Conservation (phyloP, 495 filamentous ascomycete genomes). For the Talaromyces ruber region DNA sequence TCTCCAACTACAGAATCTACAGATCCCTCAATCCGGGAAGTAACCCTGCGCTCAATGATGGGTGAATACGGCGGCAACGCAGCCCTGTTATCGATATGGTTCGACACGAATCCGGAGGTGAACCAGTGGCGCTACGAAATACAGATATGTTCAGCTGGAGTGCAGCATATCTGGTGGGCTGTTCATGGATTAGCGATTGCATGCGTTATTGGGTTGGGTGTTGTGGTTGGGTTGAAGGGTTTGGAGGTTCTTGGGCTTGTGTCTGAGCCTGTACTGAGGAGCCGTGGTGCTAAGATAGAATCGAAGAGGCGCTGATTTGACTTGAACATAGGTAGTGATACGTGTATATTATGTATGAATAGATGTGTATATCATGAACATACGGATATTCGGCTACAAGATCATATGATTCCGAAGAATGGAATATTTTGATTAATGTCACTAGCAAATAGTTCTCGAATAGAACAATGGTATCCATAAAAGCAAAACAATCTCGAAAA, state of each 20-base stretch:
- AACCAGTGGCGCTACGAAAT: constrained; percentile 76
- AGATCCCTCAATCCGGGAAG: constrained; percentile 58
- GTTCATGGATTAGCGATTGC: constrained; percentile 67
- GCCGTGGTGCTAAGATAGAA: not conserved
- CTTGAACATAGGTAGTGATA: not conserved
- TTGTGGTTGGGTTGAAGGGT: not conserved
- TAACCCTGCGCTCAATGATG: constrained; percentile 99
- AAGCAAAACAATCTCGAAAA: not conserved
- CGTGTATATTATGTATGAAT: not conserved
- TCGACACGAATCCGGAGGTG: constrained; percentile 46
- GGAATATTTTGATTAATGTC: not conserved
- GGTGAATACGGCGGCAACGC: constrained; percentile 85
- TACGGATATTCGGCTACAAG: not conserved
- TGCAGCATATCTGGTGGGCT: constrained; percentile 91
- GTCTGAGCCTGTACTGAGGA: not conserved
- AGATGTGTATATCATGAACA: not conserved
- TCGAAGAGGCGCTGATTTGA: not conserved
- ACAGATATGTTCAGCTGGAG: constrained; percentile 64
- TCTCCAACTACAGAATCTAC: not conserved
- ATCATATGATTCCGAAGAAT: not conserved
- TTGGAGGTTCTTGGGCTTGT: not conserved
- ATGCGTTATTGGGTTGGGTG: not conserved
- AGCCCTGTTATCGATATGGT: constrained; percentile 82
- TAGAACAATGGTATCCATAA: not conserved
- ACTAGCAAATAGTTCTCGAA: not conserved